These are phyloP conservation scores for Salicornia ramosissima DNA, from an alignment of 148 eudicot species.

Conservation along the genomic window DNA sequence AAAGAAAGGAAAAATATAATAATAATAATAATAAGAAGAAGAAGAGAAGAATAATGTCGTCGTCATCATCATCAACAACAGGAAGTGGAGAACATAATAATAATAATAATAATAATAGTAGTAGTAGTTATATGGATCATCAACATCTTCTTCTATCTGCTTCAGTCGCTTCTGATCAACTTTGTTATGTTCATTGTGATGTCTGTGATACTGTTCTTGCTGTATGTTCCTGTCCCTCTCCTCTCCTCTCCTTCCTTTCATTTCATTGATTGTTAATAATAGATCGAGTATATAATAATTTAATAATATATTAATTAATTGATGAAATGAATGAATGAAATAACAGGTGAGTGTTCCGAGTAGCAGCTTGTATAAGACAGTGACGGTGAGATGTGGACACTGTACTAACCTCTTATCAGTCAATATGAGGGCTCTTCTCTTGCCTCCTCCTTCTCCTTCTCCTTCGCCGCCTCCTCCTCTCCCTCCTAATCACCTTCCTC, in stretches of 20 bases:
- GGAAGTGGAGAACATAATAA: slow-evolving; percentile 2
- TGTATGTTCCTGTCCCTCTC: slow-evolving; percentile 38
- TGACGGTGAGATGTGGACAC: slow-evolving; percentile 96
- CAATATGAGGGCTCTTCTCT: slow-evolving; percentile 61
- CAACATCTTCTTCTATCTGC: slow-evolving; percentile 32
- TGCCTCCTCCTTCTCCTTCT: slow-evolving; percentile 33
- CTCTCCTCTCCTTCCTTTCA: no score
- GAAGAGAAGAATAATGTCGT: slow-evolving; percentile 32
- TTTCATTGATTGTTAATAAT: no score
- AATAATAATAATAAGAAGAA: no score
- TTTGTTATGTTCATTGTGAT: slow-evolving; percentile 87
- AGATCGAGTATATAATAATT: no score
- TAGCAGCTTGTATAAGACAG: slow-evolving; percentile 85
- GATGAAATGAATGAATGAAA: not conserved
- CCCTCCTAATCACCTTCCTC: slow-evolving; percentile 59
- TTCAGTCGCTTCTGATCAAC: slow-evolving; percentile 80
- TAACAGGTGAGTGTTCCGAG: slow-evolving; percentile 91
- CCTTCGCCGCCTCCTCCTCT: slow-evolving; percentile 14
- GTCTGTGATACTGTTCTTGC: slow-evolving; percentile 93
- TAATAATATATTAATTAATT: no score
- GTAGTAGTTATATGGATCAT: no score
- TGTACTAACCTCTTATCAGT: slow-evolving; percentile 80
- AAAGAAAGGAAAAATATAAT: not conserved
- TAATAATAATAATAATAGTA: not conserved
- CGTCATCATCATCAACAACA: slow-evolving; percentile 36